Evolutionary conservation across 169 alveolate species (phyloP).

Genomic region (Cryptosporidium ubiquitum): DNA sequence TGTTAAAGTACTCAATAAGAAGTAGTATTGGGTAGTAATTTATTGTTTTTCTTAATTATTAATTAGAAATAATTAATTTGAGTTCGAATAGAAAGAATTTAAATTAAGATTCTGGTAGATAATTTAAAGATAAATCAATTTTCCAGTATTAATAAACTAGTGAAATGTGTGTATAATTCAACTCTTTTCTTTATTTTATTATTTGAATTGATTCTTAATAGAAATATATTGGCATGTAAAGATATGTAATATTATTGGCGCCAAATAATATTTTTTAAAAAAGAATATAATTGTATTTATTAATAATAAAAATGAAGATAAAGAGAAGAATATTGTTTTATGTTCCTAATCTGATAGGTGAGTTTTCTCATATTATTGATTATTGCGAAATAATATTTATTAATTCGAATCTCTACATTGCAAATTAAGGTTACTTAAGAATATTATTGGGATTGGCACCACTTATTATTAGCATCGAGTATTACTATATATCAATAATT

Average conservation of each 20-base stretch:
- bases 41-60: too few relatives aligned
- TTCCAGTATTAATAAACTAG: not conserved
- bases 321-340: not conserved
- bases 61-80: too few relatives aligned
- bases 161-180: too few relatives aligned
- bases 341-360: conserved; percentile 57
- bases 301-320: not conserved
- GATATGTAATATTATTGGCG: not conserved
- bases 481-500: conserved; percentile 15
- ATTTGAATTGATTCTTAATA: too few relatives aligned
- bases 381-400: not conserved
- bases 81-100: not conserved
- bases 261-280: not conserved
- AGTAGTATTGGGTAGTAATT: too few relatives aligned
- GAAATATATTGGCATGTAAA: not conserved
- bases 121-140: too few relatives aligned
- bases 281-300: too few relatives aligned
- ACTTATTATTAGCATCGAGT: not conserved
- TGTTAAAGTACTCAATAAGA: too few relatives aligned
- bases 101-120: not conserved
- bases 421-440: conserved; percentile 30
- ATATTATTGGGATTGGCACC: conserved; percentile 48
- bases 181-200: too few relatives aligned
- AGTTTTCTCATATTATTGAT: not conserved
- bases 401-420: not conserved